Evolutionary conservation across 2,329 filamentous ascomycete genomes (phyloP), one percentile per base, ranked within the genome.

Genomic region (Tolypocladium tropicale): DNA sequence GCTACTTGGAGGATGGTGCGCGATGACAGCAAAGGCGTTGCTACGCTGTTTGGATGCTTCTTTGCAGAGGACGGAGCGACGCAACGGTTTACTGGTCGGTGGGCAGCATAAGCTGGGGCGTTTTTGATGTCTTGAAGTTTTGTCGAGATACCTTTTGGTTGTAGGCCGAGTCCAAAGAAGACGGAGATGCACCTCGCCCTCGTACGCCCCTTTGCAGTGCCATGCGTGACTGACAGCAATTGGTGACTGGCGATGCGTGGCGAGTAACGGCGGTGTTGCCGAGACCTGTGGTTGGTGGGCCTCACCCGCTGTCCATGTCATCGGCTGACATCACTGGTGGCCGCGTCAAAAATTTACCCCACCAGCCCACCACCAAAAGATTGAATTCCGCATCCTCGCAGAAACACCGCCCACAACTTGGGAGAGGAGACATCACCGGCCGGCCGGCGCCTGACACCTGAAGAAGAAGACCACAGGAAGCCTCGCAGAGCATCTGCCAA

Each of bases 321-420:
- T 53, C 52, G 58, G 59, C 64, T 70, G 68, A 71, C 67, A 70
- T 70, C 69, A 69, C 65, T 63, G 62, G 25, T 49, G 46, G 58
- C 55, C 58, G 58, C 51, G 55, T 57, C 60, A 70, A 69, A 71
- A 70, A 70, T 69, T 70, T 71, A 72, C 70, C 71, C 72, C 71
- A 72, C 71, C 69, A 72, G 59, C 65, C 63, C 57, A 58, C 59
- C 50, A 59, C 54, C 53, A 56, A 54, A 53, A 54, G 53, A 50
- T 54, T 34, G 54, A 43, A 48, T 53, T 54, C 53, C 37, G n/a
- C 36, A 33, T 23, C 36, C 33, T 53, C 49, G 34, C 57, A 55
- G 25, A 28, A 55, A 36, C 56, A 51, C 33, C 56, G 41, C 46
- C n/a, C 28, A 34, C 52, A 57, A 54, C 52, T 36, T 39, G 53